Base-by-base conservation (phyloP, 2,329 filamentous ascomycete genomes). In the Talaromyces sp. region DNA sequence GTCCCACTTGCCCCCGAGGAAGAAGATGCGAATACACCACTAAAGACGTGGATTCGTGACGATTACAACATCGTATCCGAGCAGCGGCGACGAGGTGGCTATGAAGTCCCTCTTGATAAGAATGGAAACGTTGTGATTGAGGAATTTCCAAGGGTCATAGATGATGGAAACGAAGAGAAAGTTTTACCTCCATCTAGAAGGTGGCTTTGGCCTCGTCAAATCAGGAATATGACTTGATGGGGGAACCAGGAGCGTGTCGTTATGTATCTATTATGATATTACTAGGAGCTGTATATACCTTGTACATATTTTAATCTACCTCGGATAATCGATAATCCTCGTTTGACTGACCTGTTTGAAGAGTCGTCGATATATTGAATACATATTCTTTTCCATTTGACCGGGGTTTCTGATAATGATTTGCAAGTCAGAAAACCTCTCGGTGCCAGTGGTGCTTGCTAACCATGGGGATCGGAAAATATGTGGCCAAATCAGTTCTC, bases 31-130 rank as follows among this genome's bases (percentile, higher is more conserved):
- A 73, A 76, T 61, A 80, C 79, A 1, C 74, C 77, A 1, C 78
- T 80, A 66, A 80, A 79, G 65, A 66, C 65, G 7, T 80, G 76
- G 73, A 74, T 73, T 13, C 68, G 72, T 39, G 71, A 71, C 3
- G 74, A 78, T 59, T 71, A 73, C 52, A 75, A 77, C 22, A 68
- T 77, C 22, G 64, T 72, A 15, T 64, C 58, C 25, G 75, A 78
- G 54, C 70, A 74, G 2, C 65, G 66, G 31, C 72, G 69, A 43
- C 73, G 73, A 19, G 73, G 73, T 0, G 58, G 58, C 6, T 56
- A 31, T 11, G n/a, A 31, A 19, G 41, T 57, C 33, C 58, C 58
- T 13, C 22, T 50, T 41, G 63, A 65, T 50, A 37, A 62, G 22
- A 33, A 47, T 50, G 63, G 63, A 3, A 61, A 61, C 22, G 57